Percentiles rank a stretch among this genome's conserved stretches.
Evolutionary conservation across 164 flowering plant genomes (phyloP).

Genomic region (Umbilicus rupestris): DNA sequence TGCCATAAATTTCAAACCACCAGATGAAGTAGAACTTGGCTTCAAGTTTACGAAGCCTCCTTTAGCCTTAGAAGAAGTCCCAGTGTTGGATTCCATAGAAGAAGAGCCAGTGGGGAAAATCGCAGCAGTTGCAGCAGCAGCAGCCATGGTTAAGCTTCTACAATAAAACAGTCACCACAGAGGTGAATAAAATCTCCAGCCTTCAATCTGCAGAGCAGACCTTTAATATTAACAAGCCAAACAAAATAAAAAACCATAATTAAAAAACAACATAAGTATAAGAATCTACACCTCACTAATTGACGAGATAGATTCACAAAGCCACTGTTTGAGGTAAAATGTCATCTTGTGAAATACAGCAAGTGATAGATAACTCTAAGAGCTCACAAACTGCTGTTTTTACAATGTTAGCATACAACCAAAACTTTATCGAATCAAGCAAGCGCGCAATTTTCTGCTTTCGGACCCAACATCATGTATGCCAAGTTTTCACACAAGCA

Average conservation of each 20-base stretch:
- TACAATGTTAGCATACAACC: background rate
- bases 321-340: background rate
- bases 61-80: constrained; percentile 28
- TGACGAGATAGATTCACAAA: background rate
- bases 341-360: too few relatives aligned
- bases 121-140: constrained; percentile 62
- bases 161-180: background rate
- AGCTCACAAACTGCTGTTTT: background rate
- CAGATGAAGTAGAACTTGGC: constrained; percentile 38
- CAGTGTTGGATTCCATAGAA: constrained; percentile 23
- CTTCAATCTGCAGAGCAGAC: background rate
- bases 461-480: background rate
- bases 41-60: constrained; percentile 47
- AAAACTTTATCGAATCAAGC: background rate
- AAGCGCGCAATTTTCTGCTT: background rate
- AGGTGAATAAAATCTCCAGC: background rate
- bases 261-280: background rate
- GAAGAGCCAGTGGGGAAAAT: constrained; percentile 45
- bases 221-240: background rate
- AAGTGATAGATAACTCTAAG: background rate
- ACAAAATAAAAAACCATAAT: background rate
- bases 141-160: constrained; percentile 32
- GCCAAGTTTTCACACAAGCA: background rate
- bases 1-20: constrained; percentile 62
- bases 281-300: background rate